phyloP scores from a whole-genome alignment of 208 protist genomes.

The Leishmania martiniquensis region DNA sequence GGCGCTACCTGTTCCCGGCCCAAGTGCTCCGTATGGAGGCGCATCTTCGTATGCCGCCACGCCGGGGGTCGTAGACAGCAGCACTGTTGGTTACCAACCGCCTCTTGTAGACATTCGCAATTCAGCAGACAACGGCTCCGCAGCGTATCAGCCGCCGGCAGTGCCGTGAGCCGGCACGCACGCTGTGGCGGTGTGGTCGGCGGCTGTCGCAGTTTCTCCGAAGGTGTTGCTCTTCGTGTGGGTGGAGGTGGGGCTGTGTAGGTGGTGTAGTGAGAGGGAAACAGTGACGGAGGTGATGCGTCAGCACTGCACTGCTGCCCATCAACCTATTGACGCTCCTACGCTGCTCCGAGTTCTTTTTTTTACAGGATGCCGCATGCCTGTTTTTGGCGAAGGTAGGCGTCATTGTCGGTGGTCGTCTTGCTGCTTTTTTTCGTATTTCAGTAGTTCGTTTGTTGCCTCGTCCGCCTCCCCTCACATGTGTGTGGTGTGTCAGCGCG shows the following conservation, averaged over 20 bases:
- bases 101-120: background rate
- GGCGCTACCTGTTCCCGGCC: background rate
- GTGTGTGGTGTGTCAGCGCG: background rate
- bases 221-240: background rate
- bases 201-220: background rate
- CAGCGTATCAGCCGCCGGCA: constrained; percentile 23
- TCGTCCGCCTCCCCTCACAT: background rate
- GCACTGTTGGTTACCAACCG: constrained; percentile 4
- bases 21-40: background rate
- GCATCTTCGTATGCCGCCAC: background rate
- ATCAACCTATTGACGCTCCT: background rate
- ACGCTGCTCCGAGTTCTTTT: background rate
- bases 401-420: constrained; percentile 2
- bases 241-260: background rate
- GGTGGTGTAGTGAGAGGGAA: background rate
- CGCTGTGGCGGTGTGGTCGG: background rate
- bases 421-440: background rate
- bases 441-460: constrained; percentile 6
- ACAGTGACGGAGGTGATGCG: background rate
- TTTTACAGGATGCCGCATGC: background rate
- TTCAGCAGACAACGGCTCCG: background rate
- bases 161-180: constrained; percentile 2
- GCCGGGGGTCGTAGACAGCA: background rate
- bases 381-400: background rate
- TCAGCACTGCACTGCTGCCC: background rate